phyloP scores from a whole-genome alignment of 2,329 filamentous ascomycete genomes.

The Trichoderma asperellum region DNA sequence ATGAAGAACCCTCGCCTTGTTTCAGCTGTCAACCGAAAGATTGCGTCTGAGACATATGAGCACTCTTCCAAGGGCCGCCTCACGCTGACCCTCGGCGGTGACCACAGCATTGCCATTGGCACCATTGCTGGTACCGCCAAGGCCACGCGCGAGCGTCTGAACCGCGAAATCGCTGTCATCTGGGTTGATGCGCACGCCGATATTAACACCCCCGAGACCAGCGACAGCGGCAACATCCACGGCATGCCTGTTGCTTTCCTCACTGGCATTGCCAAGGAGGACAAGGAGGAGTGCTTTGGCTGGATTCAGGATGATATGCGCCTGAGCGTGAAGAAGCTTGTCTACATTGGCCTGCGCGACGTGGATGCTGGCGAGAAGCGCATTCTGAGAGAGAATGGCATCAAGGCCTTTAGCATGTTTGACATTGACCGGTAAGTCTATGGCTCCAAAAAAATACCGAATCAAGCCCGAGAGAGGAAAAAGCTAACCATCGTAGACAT shows the following conservation, averaged over 20 bases:
- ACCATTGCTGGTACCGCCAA: slow-evolving; percentile 86
- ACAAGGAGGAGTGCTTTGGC: slow-evolving; percentile 79
- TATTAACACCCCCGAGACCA: slow-evolving; percentile 94
- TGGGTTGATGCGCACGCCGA: slow-evolving; percentile 99
- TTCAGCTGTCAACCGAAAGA: slow-evolving; percentile 78
- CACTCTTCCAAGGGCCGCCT: slow-evolving; percentile 83
- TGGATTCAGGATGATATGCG: slow-evolving; percentile 79
- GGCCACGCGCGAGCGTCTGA: slow-evolving; percentile 81
- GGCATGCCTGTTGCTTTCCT: slow-evolving; percentile 97
- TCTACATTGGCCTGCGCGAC: slow-evolving; percentile 94
- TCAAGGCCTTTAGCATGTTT: slow-evolving; percentile 98
- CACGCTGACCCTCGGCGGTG: slow-evolving; percentile 90
- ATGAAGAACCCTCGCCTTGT: slow-evolving; percentile 95
- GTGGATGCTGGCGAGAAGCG: slow-evolving; percentile 94
- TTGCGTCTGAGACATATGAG: slow-evolving; percentile 83
- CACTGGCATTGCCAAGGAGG: slow-evolving; percentile 79
- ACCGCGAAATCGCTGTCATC: slow-evolving; percentile 86
- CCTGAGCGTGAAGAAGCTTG: slow-evolving; percentile 78
- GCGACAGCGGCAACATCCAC: slow-evolving; percentile 90
- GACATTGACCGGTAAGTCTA: slow-evolving; percentile 80
- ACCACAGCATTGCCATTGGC: slow-evolving; percentile 96
- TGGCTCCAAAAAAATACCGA: neutral
- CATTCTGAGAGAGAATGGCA: slow-evolving; percentile 82
- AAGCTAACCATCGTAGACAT: slow-evolving; percentile 56
- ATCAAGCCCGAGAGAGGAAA: neutral